A percentile compares a stretch with the other conserved stretches of the same genome.
phyloP scores from a whole-genome alignment of 129 eudicot species.

The Ambrosia trifida region DNA sequence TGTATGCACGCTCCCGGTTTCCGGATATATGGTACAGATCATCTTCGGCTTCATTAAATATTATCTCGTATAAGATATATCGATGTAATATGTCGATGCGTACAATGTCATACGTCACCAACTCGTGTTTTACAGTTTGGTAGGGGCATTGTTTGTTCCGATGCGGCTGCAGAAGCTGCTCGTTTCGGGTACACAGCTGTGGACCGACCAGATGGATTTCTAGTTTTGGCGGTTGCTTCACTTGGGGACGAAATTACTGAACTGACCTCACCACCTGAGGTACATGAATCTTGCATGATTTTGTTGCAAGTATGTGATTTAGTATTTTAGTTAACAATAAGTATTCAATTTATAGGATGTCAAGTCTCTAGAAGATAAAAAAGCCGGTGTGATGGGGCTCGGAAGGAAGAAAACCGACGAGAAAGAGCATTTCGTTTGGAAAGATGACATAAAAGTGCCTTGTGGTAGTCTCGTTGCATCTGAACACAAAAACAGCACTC shows the following conservation, averaged over 20 bases:
- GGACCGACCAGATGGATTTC: constrained; percentile 84
- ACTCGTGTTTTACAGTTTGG: constrained; percentile 58
- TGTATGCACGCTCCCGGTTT: constrained; percentile 66
- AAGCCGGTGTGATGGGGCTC: constrained; percentile 62
- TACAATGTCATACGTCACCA: background rate
- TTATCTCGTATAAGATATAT: too few species aligned
- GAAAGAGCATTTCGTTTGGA: constrained; percentile 81
- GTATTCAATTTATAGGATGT: constrained; percentile 39
- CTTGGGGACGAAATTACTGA: constrained; percentile 60
- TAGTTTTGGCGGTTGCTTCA: constrained; percentile 79
- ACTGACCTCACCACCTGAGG: constrained; percentile 55
- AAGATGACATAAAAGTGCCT: constrained; percentile 82
- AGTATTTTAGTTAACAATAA: background rate
- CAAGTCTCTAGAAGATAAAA: constrained; percentile 54
- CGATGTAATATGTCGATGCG: background rate
- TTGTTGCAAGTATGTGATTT: background rate
- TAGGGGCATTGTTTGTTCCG: constrained; percentile 86
- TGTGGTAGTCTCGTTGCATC: constrained; percentile 69
- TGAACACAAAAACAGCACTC: constrained; percentile 63
- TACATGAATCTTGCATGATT: background rate
- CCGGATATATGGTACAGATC: constrained; percentile 74
- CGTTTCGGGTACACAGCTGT: constrained; percentile 82
- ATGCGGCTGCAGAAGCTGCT: constrained; percentile 94
- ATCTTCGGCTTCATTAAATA: background rate
- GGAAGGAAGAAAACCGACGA: constrained; percentile 88